Conservation (phyloP, 2,329 filamentous ascomycete genomes). For the Pseudopithomyces chartarum region DNA sequence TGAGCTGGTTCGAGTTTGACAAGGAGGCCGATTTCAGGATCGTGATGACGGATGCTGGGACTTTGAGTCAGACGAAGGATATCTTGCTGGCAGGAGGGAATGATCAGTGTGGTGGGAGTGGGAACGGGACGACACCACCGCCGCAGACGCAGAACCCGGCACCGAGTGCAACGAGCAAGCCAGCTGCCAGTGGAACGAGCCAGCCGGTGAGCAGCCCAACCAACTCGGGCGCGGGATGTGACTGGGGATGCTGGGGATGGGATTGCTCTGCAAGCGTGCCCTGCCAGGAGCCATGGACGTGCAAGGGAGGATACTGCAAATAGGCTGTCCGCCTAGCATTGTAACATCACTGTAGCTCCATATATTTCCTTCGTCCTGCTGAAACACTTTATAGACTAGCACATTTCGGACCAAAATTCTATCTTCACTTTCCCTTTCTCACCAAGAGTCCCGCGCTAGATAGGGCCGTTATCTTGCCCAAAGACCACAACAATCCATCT, state of each 20-base stretch:
- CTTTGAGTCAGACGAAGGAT: conserved; percentile 12
- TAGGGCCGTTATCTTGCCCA: no score
- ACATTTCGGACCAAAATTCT: not conserved
- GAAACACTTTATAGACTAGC: not conserved
- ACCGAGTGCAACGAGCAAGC: not conserved
- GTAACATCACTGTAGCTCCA: not conserved
- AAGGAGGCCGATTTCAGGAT: conserved; percentile 20
- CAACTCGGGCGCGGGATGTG: conserved; percentile 1
- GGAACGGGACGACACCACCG: not conserved
- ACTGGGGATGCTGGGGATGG: conserved; percentile 19
- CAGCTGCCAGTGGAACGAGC: not conserved
- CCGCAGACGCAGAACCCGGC: not conserved
- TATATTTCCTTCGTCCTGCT: not conserved
- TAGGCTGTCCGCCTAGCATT: not conserved
- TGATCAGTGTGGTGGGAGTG: conserved; percentile 2
- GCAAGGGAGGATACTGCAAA: conserved; percentile 17
- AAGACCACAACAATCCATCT: not conserved
- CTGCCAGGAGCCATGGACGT: conserved; percentile 13
- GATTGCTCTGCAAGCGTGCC: conserved; percentile 16
- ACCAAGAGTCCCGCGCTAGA: not conserved
- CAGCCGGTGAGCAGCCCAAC: not conserved
- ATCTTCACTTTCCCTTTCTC: not conserved
- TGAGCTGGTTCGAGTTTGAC: conserved; percentile 21
- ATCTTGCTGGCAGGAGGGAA: conserved; percentile 10
- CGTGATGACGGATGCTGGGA: conserved; percentile 16